These are phyloP conservation scores for Mycena polygramma DNA, from an alignment of 768 basidiomycete genomes.

Conservation along the genomic window DNA sequence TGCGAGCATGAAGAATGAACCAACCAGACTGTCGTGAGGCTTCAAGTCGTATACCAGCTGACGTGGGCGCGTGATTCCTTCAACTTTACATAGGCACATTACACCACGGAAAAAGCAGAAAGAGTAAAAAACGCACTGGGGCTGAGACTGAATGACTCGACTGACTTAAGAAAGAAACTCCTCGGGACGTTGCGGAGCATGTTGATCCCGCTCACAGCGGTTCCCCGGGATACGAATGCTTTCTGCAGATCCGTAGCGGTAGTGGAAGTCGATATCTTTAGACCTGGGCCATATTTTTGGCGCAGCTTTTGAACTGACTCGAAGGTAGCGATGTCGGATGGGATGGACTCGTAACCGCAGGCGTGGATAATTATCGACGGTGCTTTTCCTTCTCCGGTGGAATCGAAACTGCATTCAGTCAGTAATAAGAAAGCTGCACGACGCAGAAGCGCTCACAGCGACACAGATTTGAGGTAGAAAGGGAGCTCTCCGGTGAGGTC, in stretches of 20 bases:
- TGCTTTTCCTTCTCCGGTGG: background rate
- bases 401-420: slow-evolving; percentile 10
- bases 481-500: slow-evolving; percentile 17
- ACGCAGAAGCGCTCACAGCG: background rate
- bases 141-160: slow-evolving; percentile 5
- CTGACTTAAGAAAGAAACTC: background rate
- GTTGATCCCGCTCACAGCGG: slow-evolving; percentile 11
- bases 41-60: slow-evolving; percentile 5
- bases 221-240: slow-evolving; percentile 9
- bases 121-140: background rate
- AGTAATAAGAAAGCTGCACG: background rate
- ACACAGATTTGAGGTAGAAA: slow-evolving; percentile 17
- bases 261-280: background rate
- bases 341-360: slow-evolving; percentile 21
- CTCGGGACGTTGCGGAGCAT: slow-evolving; percentile 9
- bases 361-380: slow-evolving; percentile 13
- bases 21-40: slow-evolving; percentile 1
- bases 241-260: slow-evolving; percentile 6
- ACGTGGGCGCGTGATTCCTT: background rate
- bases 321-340: slow-evolving; percentile 12
- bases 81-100: background rate
- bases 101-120: background rate
- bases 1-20: slow-evolving; percentile 11
- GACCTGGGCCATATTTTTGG: background rate
- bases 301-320: slow-evolving; percentile 5